Base-by-base conservation (phyloP, 768 basidiomycete species). In the Ephemerocybe angulata region DNA sequence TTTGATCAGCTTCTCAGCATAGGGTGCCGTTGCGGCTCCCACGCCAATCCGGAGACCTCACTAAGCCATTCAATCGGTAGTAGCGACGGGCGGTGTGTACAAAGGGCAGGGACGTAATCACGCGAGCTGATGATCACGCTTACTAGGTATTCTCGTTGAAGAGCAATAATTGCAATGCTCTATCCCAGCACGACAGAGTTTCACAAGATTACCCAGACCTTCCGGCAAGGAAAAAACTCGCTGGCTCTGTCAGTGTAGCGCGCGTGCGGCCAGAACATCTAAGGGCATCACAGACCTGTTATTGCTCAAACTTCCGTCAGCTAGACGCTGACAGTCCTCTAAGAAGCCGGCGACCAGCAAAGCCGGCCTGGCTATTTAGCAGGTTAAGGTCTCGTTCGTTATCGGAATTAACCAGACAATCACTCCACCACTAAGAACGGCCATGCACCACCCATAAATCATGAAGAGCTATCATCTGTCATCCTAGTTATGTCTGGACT, bases 341-440 rank as follows among this genome's bases (percentile, higher is more conserved):
- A 87, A 88, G 85, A 89, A 87, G 85, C 79, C 81, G 64, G 74
- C 77, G 79, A 80, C 83, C 83, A 84, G 80, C 85, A 61, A 78
- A 82, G 84, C 78, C 81, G 72, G 79, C 81, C 83, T 77, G 85
- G 79, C 87, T 89, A 90, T 88, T 89, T 87, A 88, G 88, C 86
- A 88, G 85, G 85, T 85, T 84, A 87, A 87, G 85, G 88, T 90
- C 87, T 90, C 86, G 82, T 88, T 90, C 84, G 83, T 88, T 88
- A 89, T 90, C 87, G 83, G 86, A 89, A 89, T 90, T 89, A 90
- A 89, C 87, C 88, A 90, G 89, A 90, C 88, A 90, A 89, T 90
- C 88, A 88, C 87, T 90, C 86, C 87, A 76, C 83, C 81, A 87
- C 85, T 86, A 87, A 86, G 85, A 87, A 87, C 81, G 83, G 85